A percentile compares a stretch with the other conserved stretches of the same genome.
These are phyloP conservation scores for Chamaecyparis obtusa DNA, from an alignment of 75 land plant species.

Conservation along the genomic window DNA sequence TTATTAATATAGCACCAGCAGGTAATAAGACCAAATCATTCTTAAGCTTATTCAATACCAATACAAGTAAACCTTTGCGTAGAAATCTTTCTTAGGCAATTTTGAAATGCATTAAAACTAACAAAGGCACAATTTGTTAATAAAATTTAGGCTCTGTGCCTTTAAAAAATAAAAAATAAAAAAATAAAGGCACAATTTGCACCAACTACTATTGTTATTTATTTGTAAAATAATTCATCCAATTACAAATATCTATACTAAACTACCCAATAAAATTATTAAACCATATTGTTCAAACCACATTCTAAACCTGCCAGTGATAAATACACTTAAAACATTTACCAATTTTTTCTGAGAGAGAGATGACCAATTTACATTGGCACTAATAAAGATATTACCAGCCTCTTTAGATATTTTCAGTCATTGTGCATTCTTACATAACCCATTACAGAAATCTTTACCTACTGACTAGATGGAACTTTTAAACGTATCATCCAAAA, in stretches of 20 bases:
- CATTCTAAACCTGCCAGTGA: background rate
- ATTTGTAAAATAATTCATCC: background rate
- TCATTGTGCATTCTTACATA: background rate
- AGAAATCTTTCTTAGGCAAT: background rate
- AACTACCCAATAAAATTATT: background rate
- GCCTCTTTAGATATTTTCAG: no score
- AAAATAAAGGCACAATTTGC: no score
- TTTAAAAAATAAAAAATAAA: no score
- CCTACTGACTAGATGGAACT: background rate
- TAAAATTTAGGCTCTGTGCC: background rate
- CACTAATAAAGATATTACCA: no score
- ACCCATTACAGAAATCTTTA: background rate
- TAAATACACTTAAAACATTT: no score
- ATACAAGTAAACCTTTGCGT: background rate
- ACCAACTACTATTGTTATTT: no score
- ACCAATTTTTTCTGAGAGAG: no score
- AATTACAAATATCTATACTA: background rate
- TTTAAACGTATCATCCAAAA: background rate
- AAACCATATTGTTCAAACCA: background rate
- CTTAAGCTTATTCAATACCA: background rate
- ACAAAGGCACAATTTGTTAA: background rate
- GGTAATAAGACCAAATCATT: background rate
- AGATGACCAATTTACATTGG: no score
- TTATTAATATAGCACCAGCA: background rate
- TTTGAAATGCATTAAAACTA: background rate